A percentile compares a stretch with the other conserved stretches of the same genome.
phyloP scores from a whole-genome alignment of 2,329 filamentous ascomycete species.

The Fusarium multiceps region DNA sequence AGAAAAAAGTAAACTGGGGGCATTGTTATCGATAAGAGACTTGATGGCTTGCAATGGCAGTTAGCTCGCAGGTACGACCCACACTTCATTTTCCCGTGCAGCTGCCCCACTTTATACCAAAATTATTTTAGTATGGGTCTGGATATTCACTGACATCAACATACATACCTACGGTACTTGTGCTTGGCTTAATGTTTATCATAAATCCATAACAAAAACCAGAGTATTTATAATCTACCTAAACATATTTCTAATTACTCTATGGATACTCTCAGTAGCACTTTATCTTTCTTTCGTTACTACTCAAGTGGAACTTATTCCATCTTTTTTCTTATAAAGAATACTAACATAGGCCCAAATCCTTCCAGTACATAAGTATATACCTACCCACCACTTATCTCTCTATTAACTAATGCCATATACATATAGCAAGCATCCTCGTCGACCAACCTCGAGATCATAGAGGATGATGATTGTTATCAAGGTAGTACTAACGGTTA shows the following conservation, averaged over 20 bases:
- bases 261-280: not conserved
- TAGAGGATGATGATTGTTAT: not conserved
- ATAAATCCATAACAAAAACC: not conserved
- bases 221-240: not conserved
- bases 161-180: not conserved
- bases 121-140: not conserved
- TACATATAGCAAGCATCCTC: not conserved
- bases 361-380: not conserved
- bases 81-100: not conserved
- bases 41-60: not conserved
- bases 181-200: not conserved
- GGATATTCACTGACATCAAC: not conserved
- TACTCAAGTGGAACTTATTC: not conserved
- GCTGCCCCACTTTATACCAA: not conserved
- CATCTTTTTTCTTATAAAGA: not conserved
- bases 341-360: not conserved
- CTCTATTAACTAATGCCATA: not conserved
- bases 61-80: not conserved
- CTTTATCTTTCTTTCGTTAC: not conserved
- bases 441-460: not conserved
- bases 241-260: not conserved
- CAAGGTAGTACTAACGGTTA: not conserved
- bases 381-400: not conserved
- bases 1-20: conserved; percentile 36
- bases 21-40: conserved; percentile 50